These are phyloP conservation scores for Sporothrix sp. DNA, from an alignment of 2,329 filamentous ascomycete species.

Conservation along the genomic window DNA sequence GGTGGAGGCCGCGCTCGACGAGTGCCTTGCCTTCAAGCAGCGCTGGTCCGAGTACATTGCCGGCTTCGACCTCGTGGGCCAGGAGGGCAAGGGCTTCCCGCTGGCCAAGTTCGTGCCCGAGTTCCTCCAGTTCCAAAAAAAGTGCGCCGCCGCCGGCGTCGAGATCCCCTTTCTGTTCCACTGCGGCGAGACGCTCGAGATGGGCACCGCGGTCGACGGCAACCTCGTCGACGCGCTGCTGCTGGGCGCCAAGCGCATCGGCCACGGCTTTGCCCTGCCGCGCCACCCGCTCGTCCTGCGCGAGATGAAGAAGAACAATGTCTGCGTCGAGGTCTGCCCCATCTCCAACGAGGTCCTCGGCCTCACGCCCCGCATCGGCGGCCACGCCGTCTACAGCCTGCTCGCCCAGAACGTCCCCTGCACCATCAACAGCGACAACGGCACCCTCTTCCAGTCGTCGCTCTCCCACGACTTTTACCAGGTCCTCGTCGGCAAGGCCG, in stretches of 20 bases:
- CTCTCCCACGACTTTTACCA: slow-evolving; percentile 72
- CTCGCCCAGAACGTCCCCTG: slow-evolving; percentile 65
- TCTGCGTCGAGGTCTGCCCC: slow-evolving; percentile 67
- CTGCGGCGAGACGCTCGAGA: slow-evolving; percentile 64
- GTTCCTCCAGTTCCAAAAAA: slow-evolving; percentile 45
- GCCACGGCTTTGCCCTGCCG: slow-evolving; percentile 61
- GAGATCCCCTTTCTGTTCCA: slow-evolving; percentile 67
- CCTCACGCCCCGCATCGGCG: slow-evolving; percentile 53
- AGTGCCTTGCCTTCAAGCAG: slow-evolving; percentile 53
- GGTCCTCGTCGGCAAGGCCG: slow-evolving; percentile 56
- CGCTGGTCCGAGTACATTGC: slow-evolving; percentile 51
- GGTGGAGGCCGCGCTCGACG: slow-evolving; percentile 44
- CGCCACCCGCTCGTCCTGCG: slow-evolving; percentile 58
- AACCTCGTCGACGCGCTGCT: slow-evolving; percentile 62
- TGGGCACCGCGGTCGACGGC: slow-evolving; percentile 52
- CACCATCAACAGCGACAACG: slow-evolving; percentile 66
- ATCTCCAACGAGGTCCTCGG: slow-evolving; percentile 70
- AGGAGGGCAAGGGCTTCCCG: slow-evolving; percentile 53
- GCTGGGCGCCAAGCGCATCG: slow-evolving; percentile 58
- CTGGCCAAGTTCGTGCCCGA: slow-evolving; percentile 45
- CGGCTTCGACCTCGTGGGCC: slow-evolving; percentile 61
- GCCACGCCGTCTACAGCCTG: slow-evolving; percentile 58
- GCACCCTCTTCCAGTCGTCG: slow-evolving; percentile 60
- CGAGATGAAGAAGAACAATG: slow-evolving; percentile 50
- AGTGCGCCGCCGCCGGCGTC: slow-evolving; percentile 37